Evolutionary conservation across 805 yeast genomes (phyloP).

Genomic region (Barnettozyma salicaria): DNA sequence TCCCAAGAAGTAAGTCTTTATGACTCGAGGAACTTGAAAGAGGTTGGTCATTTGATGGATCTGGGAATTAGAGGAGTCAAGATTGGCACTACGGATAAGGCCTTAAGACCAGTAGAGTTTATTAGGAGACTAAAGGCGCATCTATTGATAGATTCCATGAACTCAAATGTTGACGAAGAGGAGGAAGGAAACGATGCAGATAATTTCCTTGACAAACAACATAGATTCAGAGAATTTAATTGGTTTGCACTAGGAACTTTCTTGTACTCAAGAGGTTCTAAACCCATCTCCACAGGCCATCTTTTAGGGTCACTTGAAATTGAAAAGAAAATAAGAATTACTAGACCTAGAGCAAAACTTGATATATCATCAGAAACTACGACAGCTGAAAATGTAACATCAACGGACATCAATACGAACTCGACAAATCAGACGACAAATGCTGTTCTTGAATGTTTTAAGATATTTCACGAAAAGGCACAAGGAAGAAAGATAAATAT

Average conservation of each 20-base stretch:
- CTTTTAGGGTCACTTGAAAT: constrained; percentile 66
- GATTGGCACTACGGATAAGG: constrained; percentile 49
- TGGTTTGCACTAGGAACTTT: constrained; percentile 58
- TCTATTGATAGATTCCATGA: constrained; percentile 31
- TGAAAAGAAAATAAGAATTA: constrained; percentile 40
- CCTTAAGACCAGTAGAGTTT: constrained; percentile 45
- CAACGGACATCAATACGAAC: constrained; percentile 43
- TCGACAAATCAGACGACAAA: constrained; percentile 59
- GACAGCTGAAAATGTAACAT: constrained; percentile 51
- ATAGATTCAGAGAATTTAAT: constrained; percentile 41
- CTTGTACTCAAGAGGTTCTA: constrained; percentile 39
- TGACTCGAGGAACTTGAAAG: constrained; percentile 59
- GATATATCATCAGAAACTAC: constrained; percentile 35
- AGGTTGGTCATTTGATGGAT: constrained; percentile 56
- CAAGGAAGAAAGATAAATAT: constrained; percentile 43
- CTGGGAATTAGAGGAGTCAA: constrained; percentile 56
- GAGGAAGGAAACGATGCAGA: constrained; percentile 24
- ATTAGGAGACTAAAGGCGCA: constrained; percentile 32
- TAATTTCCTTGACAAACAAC: constrained; percentile 22
- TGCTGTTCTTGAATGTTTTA: constrained; percentile 52
- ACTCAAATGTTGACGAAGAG: neutral
- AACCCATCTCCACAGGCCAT: constrained; percentile 51
- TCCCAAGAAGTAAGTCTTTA: constrained; percentile 43
- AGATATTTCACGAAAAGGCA: constrained; percentile 30
- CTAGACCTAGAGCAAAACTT: constrained; percentile 36